These are phyloP conservation scores for Volvox reticuliferus DNA, from an alignment of 139 green algal species.

Conservation along the genomic window DNA sequence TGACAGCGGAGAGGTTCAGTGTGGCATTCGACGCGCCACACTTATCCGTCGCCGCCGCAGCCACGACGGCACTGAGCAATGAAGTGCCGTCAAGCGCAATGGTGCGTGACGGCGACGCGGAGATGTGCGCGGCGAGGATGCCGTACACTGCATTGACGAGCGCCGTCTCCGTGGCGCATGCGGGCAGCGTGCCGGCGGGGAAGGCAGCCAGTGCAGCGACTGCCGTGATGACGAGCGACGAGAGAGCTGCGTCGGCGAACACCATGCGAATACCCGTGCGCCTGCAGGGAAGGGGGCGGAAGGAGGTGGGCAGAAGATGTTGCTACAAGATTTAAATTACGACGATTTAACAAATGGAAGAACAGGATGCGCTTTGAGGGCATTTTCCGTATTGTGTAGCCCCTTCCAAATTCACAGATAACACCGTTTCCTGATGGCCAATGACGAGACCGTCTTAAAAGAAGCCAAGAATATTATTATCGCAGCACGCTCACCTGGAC, in stretches of 20 bases:
- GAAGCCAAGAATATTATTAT: no score
- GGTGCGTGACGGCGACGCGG: background rate
- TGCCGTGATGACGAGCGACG: background rate
- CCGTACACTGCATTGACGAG: conserved; percentile 1
- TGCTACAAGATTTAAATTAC: background rate
- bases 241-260: background rate
- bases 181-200: background rate
- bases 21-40: background rate
- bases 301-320: background rate
- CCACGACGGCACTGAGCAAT: background rate
- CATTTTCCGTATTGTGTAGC: background rate
- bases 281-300: background rate
- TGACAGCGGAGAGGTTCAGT: no score
- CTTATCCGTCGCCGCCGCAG: background rate
- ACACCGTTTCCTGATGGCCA: no score
- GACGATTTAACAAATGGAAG: background rate
- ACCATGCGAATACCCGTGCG: background rate
- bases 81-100: no score
- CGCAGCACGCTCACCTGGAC: background rate
- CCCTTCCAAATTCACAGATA: no score
- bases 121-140: background rate
- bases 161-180: background rate
- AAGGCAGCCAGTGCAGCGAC: background rate
- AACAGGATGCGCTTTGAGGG: background rate
- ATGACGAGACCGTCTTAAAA: background rate